Evolutionary conservation across 257 asterid genomes (phyloP).

Genomic region (Solanum appendiculatum): DNA sequence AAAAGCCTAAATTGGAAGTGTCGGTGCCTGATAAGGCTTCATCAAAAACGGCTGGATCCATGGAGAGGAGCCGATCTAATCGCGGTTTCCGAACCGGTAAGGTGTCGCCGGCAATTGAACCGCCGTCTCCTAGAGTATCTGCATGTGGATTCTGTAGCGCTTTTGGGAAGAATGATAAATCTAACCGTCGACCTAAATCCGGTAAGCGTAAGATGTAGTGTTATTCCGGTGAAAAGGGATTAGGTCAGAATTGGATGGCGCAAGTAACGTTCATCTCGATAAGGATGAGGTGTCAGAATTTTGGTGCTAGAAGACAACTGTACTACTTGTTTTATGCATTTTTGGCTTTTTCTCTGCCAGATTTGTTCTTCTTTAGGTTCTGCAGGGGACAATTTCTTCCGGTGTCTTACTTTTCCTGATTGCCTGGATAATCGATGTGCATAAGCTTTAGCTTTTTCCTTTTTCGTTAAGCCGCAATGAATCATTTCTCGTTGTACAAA

Average conservation of each 20-base stretch:
- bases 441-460: background rate
- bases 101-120: conserved; percentile 43
- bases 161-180: conserved; percentile 26
- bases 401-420: background rate
- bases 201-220: conserved; percentile 25
- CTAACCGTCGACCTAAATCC: conserved; percentile 22
- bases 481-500: background rate
- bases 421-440: background rate
- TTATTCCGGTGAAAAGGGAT: background rate
- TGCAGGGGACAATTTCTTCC: background rate
- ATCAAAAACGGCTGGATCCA: conserved; percentile 20
- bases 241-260: conserved; percentile 1
- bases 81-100: conserved; percentile 30
- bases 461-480: background rate
- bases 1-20: background rate
- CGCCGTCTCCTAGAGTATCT: conserved; percentile 43
- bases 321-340: background rate
- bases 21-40: background rate
- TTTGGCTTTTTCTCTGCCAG: background rate
- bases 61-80: conserved; percentile 42
- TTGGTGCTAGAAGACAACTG: conserved; percentile 8
- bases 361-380: background rate
- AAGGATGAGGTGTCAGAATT: conserved; percentile 19
- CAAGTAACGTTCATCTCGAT: conserved; percentile 3
- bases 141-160: conserved; percentile 47